Base-by-base conservation (phyloP, 2,329 filamentous ascomycete genomes). In the Phialophora expanda region DNA sequence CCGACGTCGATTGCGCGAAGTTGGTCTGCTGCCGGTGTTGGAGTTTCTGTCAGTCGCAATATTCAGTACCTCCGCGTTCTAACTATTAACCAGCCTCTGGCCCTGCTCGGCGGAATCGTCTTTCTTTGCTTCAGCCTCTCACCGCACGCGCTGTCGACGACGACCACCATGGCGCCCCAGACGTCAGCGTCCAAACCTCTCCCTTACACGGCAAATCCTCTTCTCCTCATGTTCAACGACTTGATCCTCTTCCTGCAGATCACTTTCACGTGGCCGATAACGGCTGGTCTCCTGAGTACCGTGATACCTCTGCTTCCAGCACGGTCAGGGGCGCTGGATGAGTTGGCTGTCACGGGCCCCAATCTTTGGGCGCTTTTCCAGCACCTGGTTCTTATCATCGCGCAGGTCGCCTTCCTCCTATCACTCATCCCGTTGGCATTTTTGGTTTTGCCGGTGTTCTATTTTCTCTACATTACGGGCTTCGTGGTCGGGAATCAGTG, bases 341-440 rank as follows among this genome's bases (percentile, higher is more conserved):
- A 93, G 78, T 78, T 92, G 20, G 65, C 63, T 14, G n/a, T 62
- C 20, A 67, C 64, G 22, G 9, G 17, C 4, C 48, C 44, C 14
- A 92, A 92, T 69, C 38, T 87, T 0, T 83, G 81, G 70, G 85
- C 83, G 64, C 75, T 91, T 24, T 72, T 76, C 17, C 73, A 90
- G 5, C 90, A 93, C 71, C 34, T 80, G 2, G 61, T 90, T 48
- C 81, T 92, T 3, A 74, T 83, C 32, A 61, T 89, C 11, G 73
- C 86, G n/a, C 89, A 92, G 76, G 69, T 86, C 0, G 71, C 73
- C 0, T 90, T 91, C 73, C 73, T 92, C 8, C 14, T 89, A 0
- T 81, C 82, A 0, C 73, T 92, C 2, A 85, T 88, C 0, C 74
- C 85, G 20, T 62, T 78, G 38, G 83, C 59, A 68, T 86, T 62